Evolutionary conservation across 257 asterid genomes (phyloP).

Genomic region (Ehretia macrophylla): DNA sequence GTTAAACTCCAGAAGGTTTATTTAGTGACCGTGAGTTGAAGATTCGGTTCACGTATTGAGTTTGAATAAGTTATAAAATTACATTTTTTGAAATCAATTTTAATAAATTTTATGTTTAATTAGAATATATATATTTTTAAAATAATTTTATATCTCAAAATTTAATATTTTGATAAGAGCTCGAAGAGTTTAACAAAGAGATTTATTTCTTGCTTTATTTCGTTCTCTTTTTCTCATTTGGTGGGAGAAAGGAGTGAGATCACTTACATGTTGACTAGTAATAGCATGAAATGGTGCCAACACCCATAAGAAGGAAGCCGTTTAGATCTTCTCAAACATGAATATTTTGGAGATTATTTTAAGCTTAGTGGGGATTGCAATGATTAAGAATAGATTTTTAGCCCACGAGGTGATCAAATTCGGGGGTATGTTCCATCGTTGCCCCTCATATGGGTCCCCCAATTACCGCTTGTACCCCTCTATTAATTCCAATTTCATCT

Average conservation of each 20-base stretch:
- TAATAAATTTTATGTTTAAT: no score
- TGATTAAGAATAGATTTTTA: conserved; percentile 23
- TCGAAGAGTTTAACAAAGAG: no score
- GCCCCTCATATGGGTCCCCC: conserved; percentile 37
- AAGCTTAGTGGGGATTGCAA: conserved; percentile 18
- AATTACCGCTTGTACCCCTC: neutral
- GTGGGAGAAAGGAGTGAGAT: neutral
- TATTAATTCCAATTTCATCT: neutral
- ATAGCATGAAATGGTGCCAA: neutral
- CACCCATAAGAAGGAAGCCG: conserved; percentile 7
- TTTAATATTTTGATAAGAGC: no score
- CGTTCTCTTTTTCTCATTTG: neutral
- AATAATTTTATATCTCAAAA: no score
- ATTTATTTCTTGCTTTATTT: neutral
- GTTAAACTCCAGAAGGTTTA: no score
- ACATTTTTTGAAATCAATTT: no score
- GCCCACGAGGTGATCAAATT: conserved; percentile 21
- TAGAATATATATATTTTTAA: no score
- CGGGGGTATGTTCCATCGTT: conserved; percentile 32
- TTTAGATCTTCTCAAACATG: conserved; percentile 10
- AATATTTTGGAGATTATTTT: neutral
- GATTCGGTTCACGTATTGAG: no score
- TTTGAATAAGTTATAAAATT: no score
- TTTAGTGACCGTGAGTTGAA: no score
- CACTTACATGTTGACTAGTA: neutral